phyloP scores from a whole-genome alignment of 2,329 filamentous ascomycete species.

The Lithohypha guttulata region DNA sequence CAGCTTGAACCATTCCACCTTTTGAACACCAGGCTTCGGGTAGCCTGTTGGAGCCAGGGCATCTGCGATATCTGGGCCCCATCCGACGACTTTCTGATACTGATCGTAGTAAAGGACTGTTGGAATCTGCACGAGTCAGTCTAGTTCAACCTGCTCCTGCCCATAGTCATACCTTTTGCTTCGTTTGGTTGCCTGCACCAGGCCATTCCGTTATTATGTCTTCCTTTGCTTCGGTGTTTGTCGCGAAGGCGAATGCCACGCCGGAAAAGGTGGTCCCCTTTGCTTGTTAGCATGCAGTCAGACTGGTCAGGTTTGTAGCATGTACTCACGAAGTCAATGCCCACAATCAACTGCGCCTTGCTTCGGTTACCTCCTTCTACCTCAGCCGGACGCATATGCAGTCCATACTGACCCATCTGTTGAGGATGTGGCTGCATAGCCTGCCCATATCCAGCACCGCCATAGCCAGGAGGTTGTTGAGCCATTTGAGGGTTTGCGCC shows the following conservation, averaged over 20 bases:
- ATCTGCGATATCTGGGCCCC: constrained; percentile 96
- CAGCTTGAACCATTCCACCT: constrained; percentile 99
- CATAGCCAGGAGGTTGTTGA: constrained; percentile 34
- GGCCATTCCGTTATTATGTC: constrained; percentile 99
- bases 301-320: neutral
- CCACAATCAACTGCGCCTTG: constrained; percentile 95
- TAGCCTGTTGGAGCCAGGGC: constrained; percentile 93
- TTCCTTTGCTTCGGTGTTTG: constrained; percentile 93
- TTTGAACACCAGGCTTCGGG: constrained; percentile 93
- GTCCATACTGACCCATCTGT: constrained; percentile 25
- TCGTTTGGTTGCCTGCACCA: constrained; percentile 91
- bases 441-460: constrained; percentile 24
- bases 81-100: constrained; percentile 98
- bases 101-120: constrained; percentile 99
- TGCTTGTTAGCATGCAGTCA: constrained; percentile 4
- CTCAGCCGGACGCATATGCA: constrained; percentile 43
- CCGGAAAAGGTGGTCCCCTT: constrained; percentile 96
- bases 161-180: constrained; percentile 68
- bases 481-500: constrained; percentile 34
- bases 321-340: constrained; percentile 77
- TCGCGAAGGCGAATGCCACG: constrained; percentile 85
- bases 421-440: constrained; percentile 20
- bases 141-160: neutral
- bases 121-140: constrained; percentile 58
- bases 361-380: constrained; percentile 79